Base-by-base conservation (phyloP, 2,329 filamentous ascomycete genomes). In the Hortaea sp. region DNA sequence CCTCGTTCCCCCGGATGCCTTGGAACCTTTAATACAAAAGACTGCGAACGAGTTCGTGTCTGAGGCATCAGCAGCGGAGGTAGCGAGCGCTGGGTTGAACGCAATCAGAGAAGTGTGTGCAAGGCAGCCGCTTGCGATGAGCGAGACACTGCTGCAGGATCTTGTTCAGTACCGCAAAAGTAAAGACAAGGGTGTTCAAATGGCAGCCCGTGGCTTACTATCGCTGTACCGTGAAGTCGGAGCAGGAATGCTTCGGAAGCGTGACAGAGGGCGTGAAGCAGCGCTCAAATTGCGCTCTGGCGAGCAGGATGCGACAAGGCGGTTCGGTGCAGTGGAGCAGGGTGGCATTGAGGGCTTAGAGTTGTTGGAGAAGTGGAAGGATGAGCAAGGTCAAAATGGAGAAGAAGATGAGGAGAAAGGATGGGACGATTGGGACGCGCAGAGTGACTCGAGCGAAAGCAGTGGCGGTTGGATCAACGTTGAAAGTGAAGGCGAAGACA, bases 1-100 rank as follows among this genome's bases (percentile, higher is more conserved):
- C 53, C 76, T 95, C 34, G 89, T 98, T 0, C 92, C 92, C 0
- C 90, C 90, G 0, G 92, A 98, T 71, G 85, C 82, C 0, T 73
- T 98, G 7, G 89, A 97, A 64, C 90, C 92, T 0, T 70, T 97
- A 4, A 74, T 98, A 2, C 83, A 88, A 64, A 97, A 95, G 70
- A 97, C 98, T 58, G 90, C 92, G 30, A 95, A 97, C 61, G 92
- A 98, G 64, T 98, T 98, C 61, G 90, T 98, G 1, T 95, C 88
- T 0, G 92, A 98, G 69, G 92, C 88, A 1, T 82, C 89, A 0
- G 89, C 92, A 0, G 78, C 85, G 3, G 89, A 97, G 66, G 90
- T 98, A 29, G 87, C 87, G 1, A 83, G 89, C 4, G 90, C 92
- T 4, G 92, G 90, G 60, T 74, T 98, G 45, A 95, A 97, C 64